Conservation (phyloP, 2,329 filamentous ascomycete species). For the Colletotrichum sp. region DNA sequence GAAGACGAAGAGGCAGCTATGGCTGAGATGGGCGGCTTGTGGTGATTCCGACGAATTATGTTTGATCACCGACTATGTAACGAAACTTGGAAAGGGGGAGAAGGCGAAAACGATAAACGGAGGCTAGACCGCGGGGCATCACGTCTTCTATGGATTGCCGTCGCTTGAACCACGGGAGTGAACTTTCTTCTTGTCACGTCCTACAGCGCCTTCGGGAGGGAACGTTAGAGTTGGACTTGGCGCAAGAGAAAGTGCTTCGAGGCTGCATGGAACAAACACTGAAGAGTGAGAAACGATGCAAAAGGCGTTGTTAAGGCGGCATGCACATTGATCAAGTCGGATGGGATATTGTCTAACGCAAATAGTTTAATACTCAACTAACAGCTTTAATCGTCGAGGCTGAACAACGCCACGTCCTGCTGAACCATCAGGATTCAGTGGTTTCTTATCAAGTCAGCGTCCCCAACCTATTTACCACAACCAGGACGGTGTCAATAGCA, state of each 20-base stretch:
- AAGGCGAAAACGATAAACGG: background rate
- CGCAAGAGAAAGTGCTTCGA: background rate
- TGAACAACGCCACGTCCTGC: too few relatives aligned
- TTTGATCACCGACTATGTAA: background rate
- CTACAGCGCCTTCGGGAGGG: background rate
- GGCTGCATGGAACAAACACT: background rate
- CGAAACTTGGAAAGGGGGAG: background rate
- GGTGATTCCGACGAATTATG: slow-evolving; percentile 36
- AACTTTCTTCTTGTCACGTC: background rate
- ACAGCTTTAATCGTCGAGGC: background rate
- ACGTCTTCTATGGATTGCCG: background rate
- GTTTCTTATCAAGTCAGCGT: too few relatives aligned
- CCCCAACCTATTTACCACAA: too few relatives aligned
- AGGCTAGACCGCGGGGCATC: background rate
- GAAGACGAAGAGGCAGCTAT: slow-evolving; percentile 72
- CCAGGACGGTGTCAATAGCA: too few relatives aligned
- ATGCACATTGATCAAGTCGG: background rate
- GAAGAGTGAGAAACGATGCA: background rate
- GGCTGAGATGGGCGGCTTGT: slow-evolving; percentile 65
- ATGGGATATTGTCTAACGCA: background rate
- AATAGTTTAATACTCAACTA: background rate
- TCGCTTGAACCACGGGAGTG: background rate
- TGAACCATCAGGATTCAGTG: too few relatives aligned
- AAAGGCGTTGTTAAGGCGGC: background rate
- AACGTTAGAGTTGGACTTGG: background rate